phyloP scores from a whole-genome alignment of 768 basidiomycete genomes.

The Phanerochaete carnosa region DNA sequence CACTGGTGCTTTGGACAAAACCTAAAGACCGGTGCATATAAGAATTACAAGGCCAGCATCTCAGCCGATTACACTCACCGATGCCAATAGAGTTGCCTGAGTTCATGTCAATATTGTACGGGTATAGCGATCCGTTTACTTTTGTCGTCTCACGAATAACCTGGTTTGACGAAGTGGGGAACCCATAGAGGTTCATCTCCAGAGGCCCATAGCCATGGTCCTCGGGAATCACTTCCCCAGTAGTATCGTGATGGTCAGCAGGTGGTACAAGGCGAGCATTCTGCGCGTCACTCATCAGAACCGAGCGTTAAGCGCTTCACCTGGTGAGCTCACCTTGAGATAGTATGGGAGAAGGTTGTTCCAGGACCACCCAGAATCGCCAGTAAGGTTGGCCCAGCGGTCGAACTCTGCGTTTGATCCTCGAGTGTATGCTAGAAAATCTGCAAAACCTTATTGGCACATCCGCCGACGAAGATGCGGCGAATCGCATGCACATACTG shows the following conservation, averaged over 20 bases:
- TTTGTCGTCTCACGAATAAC: slow-evolving; percentile 8
- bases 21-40: neutral
- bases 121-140: slow-evolving; percentile 5
- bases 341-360: slow-evolving; percentile 12
- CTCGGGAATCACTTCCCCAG: slow-evolving; percentile 18
- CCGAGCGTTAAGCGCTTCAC: neutral
- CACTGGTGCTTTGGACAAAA: slow-evolving; percentile 13
- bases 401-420: slow-evolving; percentile 21
- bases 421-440: slow-evolving; percentile 23
- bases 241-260: slow-evolving; percentile 18
- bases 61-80: slow-evolving; percentile 2
- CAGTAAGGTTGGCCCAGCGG: slow-evolving; percentile 19
- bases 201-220: slow-evolving; percentile 14
- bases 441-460: slow-evolving; percentile 1
- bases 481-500: slow-evolving; percentile 14
- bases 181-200: slow-evolving; percentile 9
- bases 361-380: slow-evolving; percentile 26
- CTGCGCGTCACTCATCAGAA: neutral
- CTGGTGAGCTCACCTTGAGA: neutral
- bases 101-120: slow-evolving; percentile 16
- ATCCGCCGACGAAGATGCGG: neutral
- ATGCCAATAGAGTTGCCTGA: slow-evolving; percentile 15
- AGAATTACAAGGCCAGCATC: neutral
- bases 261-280: slow-evolving; percentile 17
- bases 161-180: slow-evolving; percentile 8